A percentile compares a stretch with the other conserved stretches of the same genome.
These are phyloP conservation scores for Clavispora asparagi DNA, from an alignment of 805 yeast genomes.

Conservation along the genomic window DNA sequence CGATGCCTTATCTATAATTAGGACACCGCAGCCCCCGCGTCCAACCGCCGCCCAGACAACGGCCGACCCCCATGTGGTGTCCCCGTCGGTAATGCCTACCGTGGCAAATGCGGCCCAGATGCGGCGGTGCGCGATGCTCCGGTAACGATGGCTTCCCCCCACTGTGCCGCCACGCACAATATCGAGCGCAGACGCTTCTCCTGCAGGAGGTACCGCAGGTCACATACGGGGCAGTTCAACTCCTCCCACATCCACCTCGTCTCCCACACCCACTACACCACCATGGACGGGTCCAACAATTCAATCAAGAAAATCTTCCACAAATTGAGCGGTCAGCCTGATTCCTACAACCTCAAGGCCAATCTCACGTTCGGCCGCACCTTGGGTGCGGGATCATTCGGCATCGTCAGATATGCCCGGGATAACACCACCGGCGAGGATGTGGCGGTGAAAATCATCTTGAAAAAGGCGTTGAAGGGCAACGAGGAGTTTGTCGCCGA, in stretches of 20 bases:
- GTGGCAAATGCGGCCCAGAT: not conserved
- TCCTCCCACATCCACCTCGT: not conserved
- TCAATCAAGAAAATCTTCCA: constrained; percentile 37
- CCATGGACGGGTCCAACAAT: constrained; percentile 2
- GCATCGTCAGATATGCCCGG: constrained; percentile 80
- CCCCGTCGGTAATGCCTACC: no score
- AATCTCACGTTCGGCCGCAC: constrained; percentile 76
- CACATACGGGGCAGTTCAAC: not conserved
- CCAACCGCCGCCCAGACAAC: no score
- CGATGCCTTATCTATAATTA: no score
- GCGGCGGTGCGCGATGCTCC: no score
- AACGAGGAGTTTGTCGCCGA: constrained; percentile 73
- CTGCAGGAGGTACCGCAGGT: not conserved
- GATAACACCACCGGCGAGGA: constrained; percentile 48
- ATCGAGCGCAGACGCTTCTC: not conserved
- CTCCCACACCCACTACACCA: not conserved
- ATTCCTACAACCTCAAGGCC: constrained; percentile 58
- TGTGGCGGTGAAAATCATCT: constrained; percentile 85
- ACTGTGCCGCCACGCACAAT: no score
- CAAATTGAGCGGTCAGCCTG: constrained; percentile 69
- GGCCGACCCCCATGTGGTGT: no score
- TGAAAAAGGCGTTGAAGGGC: constrained; percentile 79
- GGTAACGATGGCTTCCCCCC: no score
- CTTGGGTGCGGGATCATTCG: constrained; percentile 93
- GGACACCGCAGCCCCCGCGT: no score